phyloP scores from a whole-genome alignment of 140 eudicot species.

The Senecio squalidus region DNA sequence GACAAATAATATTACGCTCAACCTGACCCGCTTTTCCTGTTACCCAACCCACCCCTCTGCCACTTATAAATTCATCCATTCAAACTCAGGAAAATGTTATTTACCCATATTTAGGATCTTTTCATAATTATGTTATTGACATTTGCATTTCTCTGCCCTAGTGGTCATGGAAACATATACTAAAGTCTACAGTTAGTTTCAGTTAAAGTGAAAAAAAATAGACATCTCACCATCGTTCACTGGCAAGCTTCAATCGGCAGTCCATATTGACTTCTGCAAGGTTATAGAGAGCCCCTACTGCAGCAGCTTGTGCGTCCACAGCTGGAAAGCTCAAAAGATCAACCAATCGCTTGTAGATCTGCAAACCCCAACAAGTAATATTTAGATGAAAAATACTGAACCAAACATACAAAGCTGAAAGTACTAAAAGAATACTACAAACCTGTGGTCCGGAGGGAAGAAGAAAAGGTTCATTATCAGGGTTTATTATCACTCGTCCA shows the following conservation, averaged over 20 bases:
- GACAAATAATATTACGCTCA: too few relatives aligned
- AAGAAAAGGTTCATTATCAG: conserved; percentile 91
- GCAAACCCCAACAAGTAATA: conserved; percentile 14
- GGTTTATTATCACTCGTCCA: conserved; percentile 90
- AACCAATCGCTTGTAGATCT: conserved; percentile 83
- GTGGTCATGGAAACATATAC: background rate
- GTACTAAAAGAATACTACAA: background rate
- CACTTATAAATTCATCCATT: too few relatives aligned
- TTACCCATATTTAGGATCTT: too few relatives aligned
- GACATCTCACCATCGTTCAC: conserved; percentile 76
- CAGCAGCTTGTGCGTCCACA: conserved; percentile 93
- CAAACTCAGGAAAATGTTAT: too few relatives aligned
- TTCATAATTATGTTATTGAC: too few relatives aligned
- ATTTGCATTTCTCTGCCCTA: background rate
- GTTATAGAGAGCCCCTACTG: conserved; percentile 94
- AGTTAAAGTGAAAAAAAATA: background rate
- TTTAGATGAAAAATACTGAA: background rate
- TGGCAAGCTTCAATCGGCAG: conserved; percentile 89
- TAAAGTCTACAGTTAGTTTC: background rate
- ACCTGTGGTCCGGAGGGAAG: conserved; percentile 93
- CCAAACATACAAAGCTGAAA: background rate
- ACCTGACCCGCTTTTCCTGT: too few relatives aligned
- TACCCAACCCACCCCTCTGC: too few relatives aligned
- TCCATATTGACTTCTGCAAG: conserved; percentile 93
- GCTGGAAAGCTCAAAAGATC: conserved; percentile 91